Evolutionary conservation across 306 rosid genomes (phyloP), one percentile per base, ranked within the genome.

Genomic region (Echinosophora koreensis): DNA sequence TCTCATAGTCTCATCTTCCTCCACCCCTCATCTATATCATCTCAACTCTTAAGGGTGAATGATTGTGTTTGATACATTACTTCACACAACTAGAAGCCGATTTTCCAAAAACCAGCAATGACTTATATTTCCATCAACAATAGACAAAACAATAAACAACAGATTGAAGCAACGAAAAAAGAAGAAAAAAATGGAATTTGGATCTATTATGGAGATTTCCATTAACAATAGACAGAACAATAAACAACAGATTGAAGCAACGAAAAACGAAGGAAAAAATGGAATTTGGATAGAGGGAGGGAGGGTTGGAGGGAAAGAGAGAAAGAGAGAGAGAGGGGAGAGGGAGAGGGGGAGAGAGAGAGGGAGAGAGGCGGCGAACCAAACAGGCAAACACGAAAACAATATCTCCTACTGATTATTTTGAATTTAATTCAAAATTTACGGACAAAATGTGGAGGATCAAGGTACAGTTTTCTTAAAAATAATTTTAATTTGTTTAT

Each of bases 371-470:
- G 0, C 22, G 1, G 22, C 22, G 22, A 22, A 22, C 22, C 22
- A 22, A 22, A 22, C 22, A 22, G 22, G 22, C 98, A 4, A 85
- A 72, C 76, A 89, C 96, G 0, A 94, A 90, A 80, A 81, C 90
- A 15, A 74, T 94, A 84, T 84, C 84, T 12, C 68, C 89, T n/a
- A 79, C 81, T 17, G 98, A 94, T 80, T 44, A 49, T 77, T 94
- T 92, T 72, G 96, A 92, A 81, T 94, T 94, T 74, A 94, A 92
- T 84, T 82, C 93, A 5, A 90, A 94, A 83, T 94, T 94, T 83
- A 87, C 97, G 0, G 97, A 94, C 83, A 87, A 87, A 85, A 88
- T 90, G 94, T 89, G 98, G 85, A 92, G 98, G 81, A 94, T 94
- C 76, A 94, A 92, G 96, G 98, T 94, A 52, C 38, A 60, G 2